Conservation (phyloP, 2,329 filamentous ascomycete genomes). For the Alternaria dauci region DNA sequence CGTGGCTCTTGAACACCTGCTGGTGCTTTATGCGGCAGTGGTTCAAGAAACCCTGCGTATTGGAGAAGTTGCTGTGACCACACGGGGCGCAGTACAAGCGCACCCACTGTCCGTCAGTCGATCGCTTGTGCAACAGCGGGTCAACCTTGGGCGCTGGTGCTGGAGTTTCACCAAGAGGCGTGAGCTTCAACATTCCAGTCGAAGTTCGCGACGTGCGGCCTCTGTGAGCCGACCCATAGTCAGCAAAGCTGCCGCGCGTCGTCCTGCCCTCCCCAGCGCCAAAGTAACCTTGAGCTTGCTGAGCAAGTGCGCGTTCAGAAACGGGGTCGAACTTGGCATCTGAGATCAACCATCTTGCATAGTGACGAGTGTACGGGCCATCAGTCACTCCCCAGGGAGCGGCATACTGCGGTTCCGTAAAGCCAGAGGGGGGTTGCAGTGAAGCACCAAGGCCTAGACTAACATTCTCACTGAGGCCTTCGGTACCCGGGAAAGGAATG, state of each 20-base stretch:
- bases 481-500: constrained; percentile 83
- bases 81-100: constrained; percentile 90
- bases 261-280: constrained; percentile 71
- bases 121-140: constrained; percentile 83
- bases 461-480: constrained; percentile 72
- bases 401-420: constrained; percentile 76
- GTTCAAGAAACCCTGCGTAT: constrained; percentile 98
- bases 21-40: constrained; percentile 97
- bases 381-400: constrained; percentile 90
- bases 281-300: constrained; percentile 50
- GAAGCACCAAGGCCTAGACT: constrained; percentile 78
- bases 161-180: constrained; percentile 54
- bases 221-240: constrained; percentile 60
- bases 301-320: constrained; percentile 47
- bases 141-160: constrained; percentile 70
- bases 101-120: constrained; percentile 81
- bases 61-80: constrained; percentile 88
- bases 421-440: constrained; percentile 68
- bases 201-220: constrained; percentile 66
- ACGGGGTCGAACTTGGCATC: constrained; percentile 80
- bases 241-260: constrained; percentile 77
- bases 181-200: constrained; percentile 58
- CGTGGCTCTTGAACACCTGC: constrained; percentile 93
- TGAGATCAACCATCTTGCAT: constrained; percentile 92
- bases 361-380: constrained; percentile 92